Evolutionary conservation across 345 rosid genomes (phyloP), one percentile per base, ranked within the genome.

Genomic region (Firmiana major): DNA sequence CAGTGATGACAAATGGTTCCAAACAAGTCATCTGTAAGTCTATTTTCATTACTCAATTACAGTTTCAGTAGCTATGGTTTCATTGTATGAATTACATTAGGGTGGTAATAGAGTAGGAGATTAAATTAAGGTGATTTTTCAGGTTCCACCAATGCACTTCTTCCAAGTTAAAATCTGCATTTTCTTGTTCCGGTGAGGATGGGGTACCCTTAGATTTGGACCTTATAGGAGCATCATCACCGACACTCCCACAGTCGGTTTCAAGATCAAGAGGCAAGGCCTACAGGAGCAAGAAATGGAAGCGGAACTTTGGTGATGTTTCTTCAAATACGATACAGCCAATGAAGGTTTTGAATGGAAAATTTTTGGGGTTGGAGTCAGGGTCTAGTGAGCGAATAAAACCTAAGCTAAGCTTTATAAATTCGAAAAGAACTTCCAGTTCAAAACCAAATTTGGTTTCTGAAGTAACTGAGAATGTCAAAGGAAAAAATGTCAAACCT

Each of bases 221-320:
- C 55, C 54, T 74, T 17, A 54, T 68, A 19, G 81, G 74, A 22
- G 57, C 51, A 64, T 74, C 77, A 67, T 88, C 92, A 9, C 87
- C 89, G 0, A 74, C 80, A 26, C 83, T 86, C 72, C 87, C 92
- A 22, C 76, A 81, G 38, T 87, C 90, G 0, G 90, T 90, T 43
- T 88, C 91, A 31, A 80, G 83, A 84, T 90, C 94, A 57, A 86
- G 91, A 79, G 92, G 94, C 26, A 89, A 86, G 77, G 86, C 87
- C 75, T 85, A 81, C 72, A 58, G 40, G 43, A 83, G 79, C 78
- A 79, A 79, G 77, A 84, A 75, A 57, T 70, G 80, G 85, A 54
- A 71, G 77, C 77, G 74, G 46, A 81, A 59, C 34, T 68, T 43
- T 62, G 21, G 31, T 51, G 72, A 85, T 76, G 48, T 66, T 34